Evolutionary conservation across 106 monocot genomes (phyloP), one percentile per base, ranked within the genome.

Genomic region (Vanilla planifolia): DNA sequence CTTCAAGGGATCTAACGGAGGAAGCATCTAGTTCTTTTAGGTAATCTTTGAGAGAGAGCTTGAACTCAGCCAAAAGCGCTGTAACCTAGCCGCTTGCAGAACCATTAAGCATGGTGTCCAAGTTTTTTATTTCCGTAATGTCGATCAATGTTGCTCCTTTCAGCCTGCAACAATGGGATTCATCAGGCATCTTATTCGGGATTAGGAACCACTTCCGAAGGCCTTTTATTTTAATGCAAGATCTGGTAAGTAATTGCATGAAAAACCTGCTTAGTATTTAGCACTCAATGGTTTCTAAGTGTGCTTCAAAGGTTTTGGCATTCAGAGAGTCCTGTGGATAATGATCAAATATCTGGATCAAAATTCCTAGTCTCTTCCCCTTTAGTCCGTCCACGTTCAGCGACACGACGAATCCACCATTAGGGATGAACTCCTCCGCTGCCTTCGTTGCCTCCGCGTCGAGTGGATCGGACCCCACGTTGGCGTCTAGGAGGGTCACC

Each of bases 331-430:
- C 3, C 6, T 37, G 3, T 37, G 3, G 3, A 37, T 37, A 3
- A 5, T 9, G 9, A 5, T 37, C 36, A 5, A 37, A 37, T 5
- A 37, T 5, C 9, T 37, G 9, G 6, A 37, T 37, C 36, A 37
- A 5, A 37, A 92, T 81, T 22, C 88, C 92, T 0, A 88, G 25
- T 33, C 88, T 75, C 74, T 92, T 92, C 1, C 92, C 81, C 37
- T 63, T 70, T 55, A 92, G 29, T 26, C 92, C 87, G 1, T 72
- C 78, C 5, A 22, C 30, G 24, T 74, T 81, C n/a, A 92, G 66
- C 41, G 84, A 88, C 60, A 74, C 75, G 19, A 33, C 32, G 51
- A 88, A 88, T 11, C 88, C 92, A 3, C 76, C 78, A 22, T 19
- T 11, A 6, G 92, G 92, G 16, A 88, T 76, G 35, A 76, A 76